Evolutionary conservation across 1,139 yeast species (phyloP).

Genomic region (Taiozyma sp.): DNA sequence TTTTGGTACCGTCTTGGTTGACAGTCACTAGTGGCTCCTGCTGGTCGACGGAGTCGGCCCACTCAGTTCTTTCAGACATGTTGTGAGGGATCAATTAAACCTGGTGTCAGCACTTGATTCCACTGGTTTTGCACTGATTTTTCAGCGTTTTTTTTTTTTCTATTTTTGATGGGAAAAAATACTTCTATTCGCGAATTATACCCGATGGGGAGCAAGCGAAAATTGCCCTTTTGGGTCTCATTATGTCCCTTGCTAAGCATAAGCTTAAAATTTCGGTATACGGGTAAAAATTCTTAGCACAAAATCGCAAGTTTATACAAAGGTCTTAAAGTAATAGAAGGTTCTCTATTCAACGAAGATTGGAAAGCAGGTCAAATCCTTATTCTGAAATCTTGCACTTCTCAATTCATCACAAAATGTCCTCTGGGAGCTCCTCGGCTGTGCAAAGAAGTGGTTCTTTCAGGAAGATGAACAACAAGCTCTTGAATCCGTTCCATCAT

Average conservation of each 20-base stretch:
- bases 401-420: background rate
- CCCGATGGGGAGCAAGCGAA: background rate
- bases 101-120: background rate
- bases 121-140: background rate
- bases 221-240: background rate
- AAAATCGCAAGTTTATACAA: background rate
- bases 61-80: conserved; percentile 18
- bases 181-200: background rate
- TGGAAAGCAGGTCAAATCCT: too few species aligned
- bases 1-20: conserved; percentile 85
- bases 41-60: conserved; percentile 62
- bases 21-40: conserved; percentile 65
- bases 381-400: background rate
- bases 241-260: background rate
- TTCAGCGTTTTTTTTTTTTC: background rate
- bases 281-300: background rate
- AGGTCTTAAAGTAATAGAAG: background rate
- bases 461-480: background rate
- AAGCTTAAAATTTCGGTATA: background rate
- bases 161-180: background rate
- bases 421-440: background rate
- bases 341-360: background rate
- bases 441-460: background rate
- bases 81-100: background rate
- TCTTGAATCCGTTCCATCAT: background rate